Base-by-base conservation (phyloP, 208 protist genomes). In the Leptomonas pyrrhocoris region DNA sequence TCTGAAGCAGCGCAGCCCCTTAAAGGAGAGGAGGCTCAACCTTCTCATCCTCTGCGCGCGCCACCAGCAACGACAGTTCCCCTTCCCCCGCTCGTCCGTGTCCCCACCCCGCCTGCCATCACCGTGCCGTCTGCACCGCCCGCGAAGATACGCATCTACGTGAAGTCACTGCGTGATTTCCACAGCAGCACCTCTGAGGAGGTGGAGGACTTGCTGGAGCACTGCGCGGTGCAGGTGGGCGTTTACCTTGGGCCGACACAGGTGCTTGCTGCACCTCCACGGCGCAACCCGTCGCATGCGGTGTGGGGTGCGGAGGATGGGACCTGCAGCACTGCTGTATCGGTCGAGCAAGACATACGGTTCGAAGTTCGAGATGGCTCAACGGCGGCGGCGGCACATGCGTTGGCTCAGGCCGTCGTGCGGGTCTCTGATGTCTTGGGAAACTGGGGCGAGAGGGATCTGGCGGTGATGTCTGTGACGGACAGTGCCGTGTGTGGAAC, bases 291-390 rank as follows among this genome's bases (percentile, higher is more conserved):
- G 21, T 43, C 74, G 16, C 77, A 80, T 40, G 78, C 86, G 8
- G 59, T 69, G 21, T 94, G 88, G 88, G 27, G 19, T 13, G 55
- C 54, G n/a, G 74, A 76, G 15, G 78, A 86, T 11, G 69, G 67
- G 15, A 59, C 65, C 55, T 79, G 74, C 59, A 42, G 59, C 31
- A 50, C 51, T 30, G 43, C 55, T 23, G 68, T 89, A n/a, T 50
- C 73, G 7, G 30, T 43, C 12, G 28, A 25, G 13, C 54, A 80
- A 19, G 62, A 79, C 19, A 23, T 94, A 43, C 68, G 77, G 18
- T 90, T 94, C 43, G 81, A 89, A 21, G 80, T 91, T 25, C 70
- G 79, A 34, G 71, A 83, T 31, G 86, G 77, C 51, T 6, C 51
- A n/a, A 69, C 77, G 56, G 54, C 54, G 16, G 31, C 31, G 25